Evolutionary conservation across 2,329 filamentous ascomycete genomes (phyloP).

Genomic region (Zymoseptoria tritici): DNA sequence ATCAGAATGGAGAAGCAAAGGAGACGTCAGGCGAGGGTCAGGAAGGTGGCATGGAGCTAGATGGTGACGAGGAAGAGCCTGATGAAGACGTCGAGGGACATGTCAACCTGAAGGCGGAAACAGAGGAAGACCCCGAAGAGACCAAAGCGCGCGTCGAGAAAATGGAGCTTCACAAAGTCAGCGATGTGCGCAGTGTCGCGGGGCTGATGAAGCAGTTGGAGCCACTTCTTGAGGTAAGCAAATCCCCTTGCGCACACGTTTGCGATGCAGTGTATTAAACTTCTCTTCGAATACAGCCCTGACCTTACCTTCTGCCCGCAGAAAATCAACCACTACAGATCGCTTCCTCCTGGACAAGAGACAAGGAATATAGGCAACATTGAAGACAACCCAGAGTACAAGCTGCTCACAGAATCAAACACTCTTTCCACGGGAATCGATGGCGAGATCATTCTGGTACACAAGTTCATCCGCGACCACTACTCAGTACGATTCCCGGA

Average conservation of each 20-base stretch:
- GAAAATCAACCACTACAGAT: constrained; percentile 75
- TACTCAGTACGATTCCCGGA: constrained; percentile 93
- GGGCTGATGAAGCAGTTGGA: constrained; percentile 73
- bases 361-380: constrained; percentile 68
- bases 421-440: constrained; percentile 87
- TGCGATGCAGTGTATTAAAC: constrained; percentile 51
- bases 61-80: constrained; percentile 40
- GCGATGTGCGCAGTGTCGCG: constrained; percentile 73
- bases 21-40: constrained; percentile 40
- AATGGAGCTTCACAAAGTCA: constrained; percentile 65
- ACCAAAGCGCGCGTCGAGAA: constrained; percentile 74
- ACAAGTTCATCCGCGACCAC: constrained; percentile 94
- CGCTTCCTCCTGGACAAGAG: constrained; percentile 56
- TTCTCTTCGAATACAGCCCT: constrained; percentile 59
- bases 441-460: constrained; percentile 82
- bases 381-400: constrained; percentile 87
- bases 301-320: constrained; percentile 52
- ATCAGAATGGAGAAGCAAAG: constrained; percentile 16
- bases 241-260: constrained; percentile 19
- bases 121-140: constrained; percentile 58
- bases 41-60: constrained; percentile 43
- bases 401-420: constrained; percentile 80
- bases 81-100: constrained; percentile 22
- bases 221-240: constrained; percentile 73
- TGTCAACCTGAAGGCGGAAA: constrained; percentile 34